A percentile compares a stretch with the other conserved stretches of the same genome.
phyloP scores from a whole-genome alignment of 129 eudicot genomes.

The Chrysanthemum lavandulifolium region DNA sequence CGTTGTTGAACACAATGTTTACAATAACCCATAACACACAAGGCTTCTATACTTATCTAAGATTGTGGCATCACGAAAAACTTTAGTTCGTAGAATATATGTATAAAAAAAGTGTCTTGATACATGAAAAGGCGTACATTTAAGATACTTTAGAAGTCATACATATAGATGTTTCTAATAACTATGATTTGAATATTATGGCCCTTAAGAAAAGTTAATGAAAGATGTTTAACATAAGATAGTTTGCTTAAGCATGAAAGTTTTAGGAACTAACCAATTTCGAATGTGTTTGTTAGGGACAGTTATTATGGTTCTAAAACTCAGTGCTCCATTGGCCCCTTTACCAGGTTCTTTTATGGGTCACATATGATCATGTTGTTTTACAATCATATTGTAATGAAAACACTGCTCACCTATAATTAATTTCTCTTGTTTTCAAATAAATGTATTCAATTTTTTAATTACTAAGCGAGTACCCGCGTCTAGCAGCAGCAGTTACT shows the following conservation, averaged over 20 bases:
- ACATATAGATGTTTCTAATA: not conserved
- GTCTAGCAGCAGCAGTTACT: too few species aligned
- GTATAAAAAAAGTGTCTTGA: not conserved
- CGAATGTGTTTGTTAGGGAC: constrained; percentile 10
- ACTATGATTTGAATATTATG: not conserved
- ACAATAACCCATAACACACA: too few species aligned
- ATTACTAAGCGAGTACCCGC: too few species aligned
- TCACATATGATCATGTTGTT: constrained; percentile 19
- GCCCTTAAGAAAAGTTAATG: not conserved
- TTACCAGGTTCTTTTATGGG: constrained; percentile 4
- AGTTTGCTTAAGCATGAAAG: not conserved
- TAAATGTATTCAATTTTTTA: not conserved
- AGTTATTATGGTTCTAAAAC: constrained; percentile 19
- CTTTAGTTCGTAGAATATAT: not conserved
- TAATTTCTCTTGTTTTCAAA: not conserved
- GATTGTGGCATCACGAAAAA: not conserved
- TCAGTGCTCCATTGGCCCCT: constrained; percentile 16
- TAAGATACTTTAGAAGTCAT: not conserved
- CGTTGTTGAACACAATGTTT: not conserved
- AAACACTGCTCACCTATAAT: not conserved
- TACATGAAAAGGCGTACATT: not conserved
- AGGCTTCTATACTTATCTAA: not conserved
- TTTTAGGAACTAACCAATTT: constrained; percentile 18
- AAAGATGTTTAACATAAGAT: not conserved
- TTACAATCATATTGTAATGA: constrained; percentile 8